Base-by-base conservation (phyloP, 495 filamentous ascomycete species). In the Parathielavia hyrcaniae region DNA sequence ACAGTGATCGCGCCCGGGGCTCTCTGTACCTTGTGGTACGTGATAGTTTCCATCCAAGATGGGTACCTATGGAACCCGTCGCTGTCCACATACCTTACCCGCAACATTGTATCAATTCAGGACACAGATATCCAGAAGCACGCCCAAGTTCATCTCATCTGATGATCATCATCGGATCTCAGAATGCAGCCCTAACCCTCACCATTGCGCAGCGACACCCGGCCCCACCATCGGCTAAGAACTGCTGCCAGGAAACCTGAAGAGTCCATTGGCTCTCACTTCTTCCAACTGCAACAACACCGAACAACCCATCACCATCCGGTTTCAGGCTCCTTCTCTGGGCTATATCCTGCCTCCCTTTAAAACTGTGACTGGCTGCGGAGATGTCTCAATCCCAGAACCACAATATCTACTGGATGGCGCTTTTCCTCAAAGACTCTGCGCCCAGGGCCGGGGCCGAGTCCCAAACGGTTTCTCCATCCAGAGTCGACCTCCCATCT, bases 241-340 rank as follows among this genome's bases (percentile, higher is more conserved):
- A 16, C 3, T 50, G 26, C 6, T 4, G 4, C 35, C 12, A 19
- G 10, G 35, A n/a, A 52, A n/a, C n/a, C n/a, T n/a, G n/a, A 40
- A 11, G 10, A 40, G 22, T 49, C 20, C 55, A 62, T 62, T 62
- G 60, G 60, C 50, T 32, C 55, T 46, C 35, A 26, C 43, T 11
- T 46, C 50, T 49, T 34, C 39, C 41, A 44, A 22, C 49, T 58
- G 36, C 32, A 49, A 43, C 60, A 58, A 23, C 53, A 20, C 40
- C 17, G 32, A 50, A 14, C n/a, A 23, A 16, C 2, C 39, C 32
- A 41, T 17, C 11, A 14, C 48, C 30, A 39, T 26, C 23, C 20
- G 17, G 16, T 47, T 53, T 19, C 20, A 19, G 20, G 6, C 17
- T 2, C 10, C 16, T 9, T 32, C 23, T 32, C 23, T 49, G n/a